Evolutionary conservation across 306 rosid species (phyloP).

Genomic region (Macrotyloma uniflorum): DNA sequence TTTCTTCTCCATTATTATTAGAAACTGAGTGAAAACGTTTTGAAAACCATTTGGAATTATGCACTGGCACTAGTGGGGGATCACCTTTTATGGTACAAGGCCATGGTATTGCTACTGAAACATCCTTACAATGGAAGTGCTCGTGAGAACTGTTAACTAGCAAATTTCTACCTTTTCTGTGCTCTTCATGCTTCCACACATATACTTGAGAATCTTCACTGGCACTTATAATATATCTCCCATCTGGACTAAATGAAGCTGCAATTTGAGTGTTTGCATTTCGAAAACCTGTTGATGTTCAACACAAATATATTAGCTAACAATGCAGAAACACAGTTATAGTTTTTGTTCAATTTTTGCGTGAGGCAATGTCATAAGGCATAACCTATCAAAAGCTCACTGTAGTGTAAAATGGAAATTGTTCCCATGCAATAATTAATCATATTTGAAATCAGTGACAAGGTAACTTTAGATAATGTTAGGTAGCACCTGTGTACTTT

Average conservation of each 20-base stretch:
- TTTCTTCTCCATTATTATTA: slow-evolving; percentile 20
- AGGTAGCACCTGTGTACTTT: slow-evolving; percentile 60
- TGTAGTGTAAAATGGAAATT: neutral
- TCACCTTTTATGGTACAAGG: slow-evolving; percentile 65
- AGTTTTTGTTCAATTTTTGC: neutral
- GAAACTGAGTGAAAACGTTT: slow-evolving; percentile 48
- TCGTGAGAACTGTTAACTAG: slow-evolving; percentile 54
- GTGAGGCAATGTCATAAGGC: no score
- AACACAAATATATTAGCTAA: slow-evolving; percentile 1
- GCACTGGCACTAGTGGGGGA: slow-evolving; percentile 41
- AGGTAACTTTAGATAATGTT: neutral
- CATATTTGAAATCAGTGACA: neutral
- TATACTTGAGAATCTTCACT: slow-evolving; percentile 87
- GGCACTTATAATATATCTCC: slow-evolving; percentile 68
- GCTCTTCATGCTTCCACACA: slow-evolving; percentile 69
- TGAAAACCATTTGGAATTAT: slow-evolving; percentile 52
- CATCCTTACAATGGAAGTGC: slow-evolving; percentile 75
- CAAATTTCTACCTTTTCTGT: slow-evolving; percentile 45
- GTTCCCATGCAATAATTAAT: neutral
- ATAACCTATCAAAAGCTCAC: neutral
- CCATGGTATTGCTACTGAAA: slow-evolving; percentile 77
- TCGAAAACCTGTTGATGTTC: slow-evolving; percentile 53
- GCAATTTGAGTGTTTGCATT: slow-evolving; percentile 58
- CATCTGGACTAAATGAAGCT: slow-evolving; percentile 69
- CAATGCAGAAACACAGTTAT: neutral